phyloP scores from a whole-genome alignment of 805 yeast species.

The Saturnispora kantuleensis region DNA sequence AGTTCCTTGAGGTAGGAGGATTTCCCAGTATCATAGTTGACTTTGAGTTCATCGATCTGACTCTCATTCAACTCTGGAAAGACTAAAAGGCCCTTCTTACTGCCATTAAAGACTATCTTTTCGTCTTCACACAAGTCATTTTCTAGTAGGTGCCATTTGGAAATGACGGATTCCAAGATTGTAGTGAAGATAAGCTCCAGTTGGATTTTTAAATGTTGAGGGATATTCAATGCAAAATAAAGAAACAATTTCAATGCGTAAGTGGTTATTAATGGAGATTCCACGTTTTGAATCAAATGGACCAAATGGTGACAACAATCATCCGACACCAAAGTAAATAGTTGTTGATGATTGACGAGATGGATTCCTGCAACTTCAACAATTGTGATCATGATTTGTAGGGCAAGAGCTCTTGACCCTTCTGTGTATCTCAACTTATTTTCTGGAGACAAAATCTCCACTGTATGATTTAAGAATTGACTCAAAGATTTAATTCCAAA shows the following conservation, averaged over 20 bases:
- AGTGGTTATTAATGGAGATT: conserved; percentile 62
- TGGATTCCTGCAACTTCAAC: conserved; percentile 71
- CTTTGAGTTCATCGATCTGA: conserved; percentile 21
- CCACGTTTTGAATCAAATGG: conserved; percentile 65
- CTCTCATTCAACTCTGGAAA: conserved; percentile 19
- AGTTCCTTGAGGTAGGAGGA: conserved; percentile 57
- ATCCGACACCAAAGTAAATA: conserved; percentile 63
- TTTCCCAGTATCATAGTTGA: conserved; percentile 37
- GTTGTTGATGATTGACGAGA: conserved; percentile 50
- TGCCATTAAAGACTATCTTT: conserved; percentile 24
- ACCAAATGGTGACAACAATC: conserved; percentile 79
- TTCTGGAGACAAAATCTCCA: conserved; percentile 73
- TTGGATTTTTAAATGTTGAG: conserved; percentile 62
- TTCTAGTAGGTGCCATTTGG: conserved; percentile 19
- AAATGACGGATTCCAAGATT: conserved; percentile 39
- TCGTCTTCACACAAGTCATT: conserved; percentile 20
- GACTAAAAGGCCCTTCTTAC: conserved; percentile 19
- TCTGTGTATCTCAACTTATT: conserved; percentile 82
- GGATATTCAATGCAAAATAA: conserved; percentile 58
- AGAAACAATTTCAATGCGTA: conserved; percentile 69
- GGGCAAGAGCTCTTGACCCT: conserved; percentile 73
- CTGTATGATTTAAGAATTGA: conserved; percentile 65
- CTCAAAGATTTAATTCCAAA: conserved; percentile 69
- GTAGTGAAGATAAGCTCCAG: conserved; percentile 62
- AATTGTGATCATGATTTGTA: conserved; percentile 64